A percentile compares a stretch with the other conserved stretches of the same genome.
Conservation (phyloP, 495 filamentous ascomycete species). For the Amorphotheca resinae region DNA sequence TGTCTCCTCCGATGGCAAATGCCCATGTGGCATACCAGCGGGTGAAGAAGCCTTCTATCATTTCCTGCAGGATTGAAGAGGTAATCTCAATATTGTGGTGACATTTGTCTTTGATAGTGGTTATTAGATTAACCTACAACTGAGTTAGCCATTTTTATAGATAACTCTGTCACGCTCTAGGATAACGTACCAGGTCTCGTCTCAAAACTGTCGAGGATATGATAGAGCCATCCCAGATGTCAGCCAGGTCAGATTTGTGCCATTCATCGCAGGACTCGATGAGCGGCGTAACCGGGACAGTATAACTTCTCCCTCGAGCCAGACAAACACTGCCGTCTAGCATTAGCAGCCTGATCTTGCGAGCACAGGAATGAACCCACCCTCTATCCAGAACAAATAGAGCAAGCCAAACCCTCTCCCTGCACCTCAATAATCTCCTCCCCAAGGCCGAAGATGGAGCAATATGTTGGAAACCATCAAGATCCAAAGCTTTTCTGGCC, state of each 20-base stretch:
- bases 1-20: slow-evolving; percentile 43
- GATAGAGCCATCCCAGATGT: slow-evolving; percentile 54
- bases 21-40: slow-evolving; percentile 51
- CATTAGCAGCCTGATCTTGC: background rate
- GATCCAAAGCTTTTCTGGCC: slow-evolving; percentile 45
- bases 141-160: slow-evolving; percentile 1
- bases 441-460: slow-evolving; percentile 48
- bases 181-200: slow-evolving; percentile 45
- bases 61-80: slow-evolving; percentile 41
- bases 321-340: slow-evolving; percentile 43
- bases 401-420: slow-evolving; percentile 59
- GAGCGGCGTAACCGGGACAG: slow-evolving; percentile 49
- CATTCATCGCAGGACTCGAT: slow-evolving; percentile 55
- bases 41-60: slow-evolving; percentile 50
- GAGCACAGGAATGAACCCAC: slow-evolving; percentile 25
- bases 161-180: background rate
- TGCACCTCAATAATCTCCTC: slow-evolving; percentile 43
- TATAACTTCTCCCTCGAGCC: slow-evolving; percentile 54
- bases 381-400: slow-evolving; percentile 63
- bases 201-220: slow-evolving; percentile 56
- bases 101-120: slow-evolving; percentile 47
- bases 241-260: slow-evolving; percentile 49
- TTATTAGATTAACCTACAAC: slow-evolving; percentile 45
- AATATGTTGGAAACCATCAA: slow-evolving; percentile 55
- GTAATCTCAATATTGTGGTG: slow-evolving; percentile 38